A percentile compares a stretch with the other conserved stretches of the same genome.
Conservation (phyloP, 106 monocot species). For the Posidonia australis region DNA sequence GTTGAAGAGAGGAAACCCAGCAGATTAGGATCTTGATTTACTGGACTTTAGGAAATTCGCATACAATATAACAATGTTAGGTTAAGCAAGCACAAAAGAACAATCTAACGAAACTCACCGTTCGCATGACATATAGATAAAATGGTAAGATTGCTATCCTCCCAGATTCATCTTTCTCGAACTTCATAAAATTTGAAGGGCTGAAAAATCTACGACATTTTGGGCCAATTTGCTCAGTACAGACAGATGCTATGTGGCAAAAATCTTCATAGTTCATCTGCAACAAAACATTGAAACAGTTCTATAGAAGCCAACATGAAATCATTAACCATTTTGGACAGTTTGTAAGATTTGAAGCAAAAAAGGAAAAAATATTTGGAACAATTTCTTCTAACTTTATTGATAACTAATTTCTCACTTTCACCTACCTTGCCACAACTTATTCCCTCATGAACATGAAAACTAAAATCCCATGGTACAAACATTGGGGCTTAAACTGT, state of each 20-base stretch:
- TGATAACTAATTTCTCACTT: too few relatives aligned
- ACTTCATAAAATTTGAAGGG: conserved; percentile 99
- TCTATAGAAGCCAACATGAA: neutral
- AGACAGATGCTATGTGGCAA: conserved; percentile 94
- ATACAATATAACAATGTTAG: neutral
- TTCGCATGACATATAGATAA: conserved; percentile 99
- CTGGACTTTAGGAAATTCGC: too few relatives aligned
- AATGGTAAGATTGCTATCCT: conserved; percentile 98
- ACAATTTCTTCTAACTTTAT: too few relatives aligned
- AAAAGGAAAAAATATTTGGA: too few relatives aligned
- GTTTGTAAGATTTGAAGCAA: neutral
- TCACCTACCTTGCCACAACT: too few relatives aligned
- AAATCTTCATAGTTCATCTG: conserved; percentile 99
- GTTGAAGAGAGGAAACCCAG: too few relatives aligned
- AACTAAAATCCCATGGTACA: too few relatives aligned
- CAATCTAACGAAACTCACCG: conserved; percentile 32
- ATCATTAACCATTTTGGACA: neutral
- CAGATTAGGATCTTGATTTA: too few relatives aligned
- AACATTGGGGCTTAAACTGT: too few relatives aligned
- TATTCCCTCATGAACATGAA: neutral
- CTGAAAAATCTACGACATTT: conserved; percentile 96
- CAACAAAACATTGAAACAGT: conserved; percentile 4
- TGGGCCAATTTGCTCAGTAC: conserved; percentile 95
- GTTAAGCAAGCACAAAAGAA: neutral
- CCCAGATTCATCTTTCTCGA: conserved; percentile 99